These are phyloP conservation scores for Podospora pseudocomata DNA, from an alignment of 495 filamentous ascomycete genomes.

Conservation along the genomic window DNA sequence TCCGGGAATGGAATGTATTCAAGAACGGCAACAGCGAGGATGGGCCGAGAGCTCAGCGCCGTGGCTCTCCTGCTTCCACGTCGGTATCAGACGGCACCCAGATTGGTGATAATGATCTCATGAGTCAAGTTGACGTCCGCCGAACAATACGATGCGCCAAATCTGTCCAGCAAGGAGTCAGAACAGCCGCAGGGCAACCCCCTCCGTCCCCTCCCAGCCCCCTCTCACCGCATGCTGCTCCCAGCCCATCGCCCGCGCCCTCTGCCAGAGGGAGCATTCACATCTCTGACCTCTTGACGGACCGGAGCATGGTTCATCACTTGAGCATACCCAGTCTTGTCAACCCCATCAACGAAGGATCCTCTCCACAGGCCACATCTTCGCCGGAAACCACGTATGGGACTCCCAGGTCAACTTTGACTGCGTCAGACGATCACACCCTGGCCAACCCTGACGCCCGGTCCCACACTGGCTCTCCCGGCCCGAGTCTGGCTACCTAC, in stretches of 20 bases:
- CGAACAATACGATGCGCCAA: conserved; percentile 23
- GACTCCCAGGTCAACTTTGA: conserved; percentile 20
- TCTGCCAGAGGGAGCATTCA: conserved; percentile 18
- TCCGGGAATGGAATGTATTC: conserved; percentile 36
- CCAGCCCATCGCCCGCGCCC: not conserved
- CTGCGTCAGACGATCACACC: conserved; percentile 17
- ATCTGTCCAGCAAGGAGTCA: conserved; percentile 20
- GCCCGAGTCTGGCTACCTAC: conserved; percentile 21
- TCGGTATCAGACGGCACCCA: conserved; percentile 4
- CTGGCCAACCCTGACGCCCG: not conserved
- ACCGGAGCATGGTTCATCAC: conserved; percentile 1
- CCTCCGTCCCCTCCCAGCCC: not conserved
- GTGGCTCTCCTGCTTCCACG: conserved; percentile 10
- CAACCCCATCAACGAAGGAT: conserved; percentile 9
- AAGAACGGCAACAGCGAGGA: conserved; percentile 35
- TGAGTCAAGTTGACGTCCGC: conserved; percentile 27
- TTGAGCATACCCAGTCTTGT: conserved; percentile 2
- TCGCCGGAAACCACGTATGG: conserved; percentile 15
- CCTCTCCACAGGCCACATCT: conserved; percentile 12
- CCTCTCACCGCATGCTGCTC: not conserved
- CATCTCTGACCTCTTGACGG: conserved; percentile 29
- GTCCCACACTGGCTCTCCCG: conserved; percentile 15
- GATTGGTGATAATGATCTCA: conserved; percentile 16
- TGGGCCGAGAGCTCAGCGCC: conserved; percentile 17
- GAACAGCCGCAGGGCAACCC: conserved; percentile 2